phyloP scores from a whole-genome alignment of 257 asterid genomes.

The Primulina tabacum region DNA sequence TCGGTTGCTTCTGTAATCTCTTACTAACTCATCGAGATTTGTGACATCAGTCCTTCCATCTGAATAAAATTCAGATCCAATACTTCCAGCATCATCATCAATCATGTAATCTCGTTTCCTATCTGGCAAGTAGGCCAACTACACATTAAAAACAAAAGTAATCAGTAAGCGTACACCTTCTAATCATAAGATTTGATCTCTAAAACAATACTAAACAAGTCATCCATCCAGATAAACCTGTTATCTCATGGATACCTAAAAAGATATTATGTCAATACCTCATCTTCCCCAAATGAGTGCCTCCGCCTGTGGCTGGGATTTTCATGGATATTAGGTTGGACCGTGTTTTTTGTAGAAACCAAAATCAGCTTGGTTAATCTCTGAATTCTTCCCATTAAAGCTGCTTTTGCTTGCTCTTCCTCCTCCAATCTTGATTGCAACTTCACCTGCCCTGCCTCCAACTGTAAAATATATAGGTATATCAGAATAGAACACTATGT shows the following conservation, averaged over 20 bases:
- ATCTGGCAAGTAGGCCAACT: conserved; percentile 87
- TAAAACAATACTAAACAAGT: neutral
- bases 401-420: conserved; percentile 91
- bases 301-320: conserved; percentile 57
- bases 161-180: conserved; percentile 14
- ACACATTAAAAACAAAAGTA: conserved; percentile 37
- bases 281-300: conserved; percentile 90
- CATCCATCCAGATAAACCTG: conserved; percentile 8
- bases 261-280: conserved; percentile 42
- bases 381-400: conserved; percentile 88
- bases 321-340: conserved; percentile 45
- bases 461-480: conserved; percentile 39
- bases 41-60: conserved; percentile 52
- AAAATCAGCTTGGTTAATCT: conserved; percentile 75
- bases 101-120: conserved; percentile 60
- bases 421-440: conserved; percentile 85
- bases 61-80: conserved; percentile 48
- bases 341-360: conserved; percentile 70
- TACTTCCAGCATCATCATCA: conserved; percentile 54
- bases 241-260: conserved; percentile 20
- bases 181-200: neutral
- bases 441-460: conserved; percentile 81
- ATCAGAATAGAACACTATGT: conserved; percentile 6
- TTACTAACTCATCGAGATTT: conserved; percentile 59
- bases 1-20: conserved; percentile 55